Evolutionary conservation across 352 stramenopile genomes (phyloP).

Genomic region (Globisporangium acanthophoron): DNA sequence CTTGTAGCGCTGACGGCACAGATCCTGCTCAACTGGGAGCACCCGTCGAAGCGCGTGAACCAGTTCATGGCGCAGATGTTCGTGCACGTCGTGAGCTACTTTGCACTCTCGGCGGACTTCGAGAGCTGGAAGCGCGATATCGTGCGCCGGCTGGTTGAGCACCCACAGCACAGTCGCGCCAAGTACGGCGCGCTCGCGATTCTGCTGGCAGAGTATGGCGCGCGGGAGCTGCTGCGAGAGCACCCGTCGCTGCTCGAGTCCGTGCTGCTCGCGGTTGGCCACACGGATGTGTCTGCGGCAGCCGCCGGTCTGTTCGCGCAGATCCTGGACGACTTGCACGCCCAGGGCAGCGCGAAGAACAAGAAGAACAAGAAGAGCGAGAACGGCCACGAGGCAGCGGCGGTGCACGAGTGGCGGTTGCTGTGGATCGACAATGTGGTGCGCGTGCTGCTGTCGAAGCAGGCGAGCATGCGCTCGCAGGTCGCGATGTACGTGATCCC

Average conservation of each 20-base stretch:
- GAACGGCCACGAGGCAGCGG: constrained; percentile 3
- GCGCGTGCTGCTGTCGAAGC: constrained; percentile 35
- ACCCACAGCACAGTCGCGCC: constrained; percentile 53
- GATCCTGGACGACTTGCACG: constrained; percentile 40
- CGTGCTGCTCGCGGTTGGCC: constrained; percentile 54
- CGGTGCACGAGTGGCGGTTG: constrained; percentile 29
- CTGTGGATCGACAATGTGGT: constrained; percentile 62
- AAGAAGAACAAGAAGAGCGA: constrained; percentile 16
- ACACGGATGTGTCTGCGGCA: constrained; percentile 67
- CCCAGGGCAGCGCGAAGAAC: not conserved
- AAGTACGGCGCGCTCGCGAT: constrained; percentile 66
- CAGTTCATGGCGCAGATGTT: constrained; percentile 86
- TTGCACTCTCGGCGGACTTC: constrained; percentile 32
- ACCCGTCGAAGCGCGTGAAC: constrained; percentile 81
- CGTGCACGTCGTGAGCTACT: constrained; percentile 62
- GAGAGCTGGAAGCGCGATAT: constrained; percentile 42
- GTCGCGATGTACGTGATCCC: constrained; percentile 76
- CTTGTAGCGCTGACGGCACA: constrained; percentile 44
- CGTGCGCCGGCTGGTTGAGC: constrained; percentile 42
- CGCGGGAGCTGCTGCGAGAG: constrained; percentile 33
- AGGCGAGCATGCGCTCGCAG: constrained; percentile 48
- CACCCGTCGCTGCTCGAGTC: constrained; percentile 47
- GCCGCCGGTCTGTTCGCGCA: constrained; percentile 69
- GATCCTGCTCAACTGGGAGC: constrained; percentile 79
- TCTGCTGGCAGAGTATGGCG: constrained; percentile 41